Percentiles rank a stretch among this genome's conserved stretches.
Conservation (phyloP, 495 filamentous ascomycete species). For the Bacidia rubella region DNA sequence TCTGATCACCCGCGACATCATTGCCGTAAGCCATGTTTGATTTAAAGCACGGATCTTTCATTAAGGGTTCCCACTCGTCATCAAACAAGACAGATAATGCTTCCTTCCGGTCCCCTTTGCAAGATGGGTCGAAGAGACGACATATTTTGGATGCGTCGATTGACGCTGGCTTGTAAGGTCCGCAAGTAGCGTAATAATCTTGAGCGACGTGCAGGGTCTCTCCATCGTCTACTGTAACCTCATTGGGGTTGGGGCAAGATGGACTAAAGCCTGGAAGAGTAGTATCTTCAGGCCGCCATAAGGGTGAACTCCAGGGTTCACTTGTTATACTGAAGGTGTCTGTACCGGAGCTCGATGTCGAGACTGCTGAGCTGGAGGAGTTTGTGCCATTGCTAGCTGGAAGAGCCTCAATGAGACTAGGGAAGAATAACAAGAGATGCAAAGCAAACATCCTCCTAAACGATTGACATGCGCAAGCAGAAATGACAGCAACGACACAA, state of each 20-base stretch:
- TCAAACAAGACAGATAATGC: background rate
- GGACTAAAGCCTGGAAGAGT: no score
- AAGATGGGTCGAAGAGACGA: background rate
- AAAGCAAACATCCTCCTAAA: no score
- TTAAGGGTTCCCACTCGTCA: background rate
- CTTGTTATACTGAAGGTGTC: background rate
- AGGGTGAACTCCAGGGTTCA: background rate
- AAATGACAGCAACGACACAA: background rate
- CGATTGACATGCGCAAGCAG: background rate
- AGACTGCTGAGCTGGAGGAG: background rate
- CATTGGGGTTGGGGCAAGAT: background rate
- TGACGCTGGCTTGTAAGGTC: background rate
- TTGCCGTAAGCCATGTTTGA: background rate
- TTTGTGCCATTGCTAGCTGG: background rate
- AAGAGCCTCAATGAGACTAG: background rate
- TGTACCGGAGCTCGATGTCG: background rate
- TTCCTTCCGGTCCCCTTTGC: background rate
- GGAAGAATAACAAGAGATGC: background rate
- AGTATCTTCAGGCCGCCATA: no score
- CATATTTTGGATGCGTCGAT: background rate
- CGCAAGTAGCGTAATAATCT: background rate
- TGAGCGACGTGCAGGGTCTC: background rate
- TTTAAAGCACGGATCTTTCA: background rate
- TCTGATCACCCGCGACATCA: background rate
- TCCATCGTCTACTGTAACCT: background rate